A percentile compares a stretch with the other conserved stretches of the same genome.
Evolutionary conservation across 2,329 filamentous ascomycete genomes (phyloP).

Genomic region (Trichophyton mentagrophytes): DNA sequence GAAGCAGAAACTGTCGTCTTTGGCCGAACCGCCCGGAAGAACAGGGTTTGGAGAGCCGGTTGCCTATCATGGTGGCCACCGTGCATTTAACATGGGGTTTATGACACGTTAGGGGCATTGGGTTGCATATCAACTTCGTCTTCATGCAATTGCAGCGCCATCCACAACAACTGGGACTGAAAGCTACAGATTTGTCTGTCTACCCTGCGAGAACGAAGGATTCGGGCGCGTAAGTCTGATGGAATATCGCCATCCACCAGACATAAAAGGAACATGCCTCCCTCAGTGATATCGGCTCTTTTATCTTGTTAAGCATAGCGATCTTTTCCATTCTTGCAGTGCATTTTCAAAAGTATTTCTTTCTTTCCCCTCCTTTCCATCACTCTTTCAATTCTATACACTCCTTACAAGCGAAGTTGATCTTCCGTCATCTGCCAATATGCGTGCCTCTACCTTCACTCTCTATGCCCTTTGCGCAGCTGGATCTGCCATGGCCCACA

Average conservation of each 20-base stretch:
- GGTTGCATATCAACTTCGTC: neutral
- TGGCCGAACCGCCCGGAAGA: neutral
- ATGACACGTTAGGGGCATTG: neutral
- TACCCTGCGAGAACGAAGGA: neutral
- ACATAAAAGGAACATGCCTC: neutral
- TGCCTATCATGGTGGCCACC: neutral
- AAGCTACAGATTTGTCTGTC: neutral
- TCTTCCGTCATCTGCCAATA: slow-evolving; percentile 3
- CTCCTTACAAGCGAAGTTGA: neutral
- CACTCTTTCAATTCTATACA: neutral
- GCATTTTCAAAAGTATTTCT: neutral
- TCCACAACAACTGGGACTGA: neutral
- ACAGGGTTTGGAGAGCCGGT: neutral
- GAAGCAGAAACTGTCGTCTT: neutral
- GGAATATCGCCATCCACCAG: neutral
- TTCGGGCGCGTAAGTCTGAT: neutral
- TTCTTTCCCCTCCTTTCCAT: neutral
- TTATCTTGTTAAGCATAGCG: neutral
- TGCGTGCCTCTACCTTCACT: slow-evolving; percentile 6
- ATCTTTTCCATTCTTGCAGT: neutral
- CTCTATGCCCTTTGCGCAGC: slow-evolving; percentile 9
- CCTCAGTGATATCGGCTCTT: neutral
- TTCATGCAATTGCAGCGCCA: neutral
- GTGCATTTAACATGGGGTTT: neutral
- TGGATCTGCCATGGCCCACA: slow-evolving; percentile 28